Percentiles rank a stretch among this genome's conserved stretches.
Evolutionary conservation across 768 basidiomycete genomes (phyloP).

Genomic region (Pisolithus marmoratus): DNA sequence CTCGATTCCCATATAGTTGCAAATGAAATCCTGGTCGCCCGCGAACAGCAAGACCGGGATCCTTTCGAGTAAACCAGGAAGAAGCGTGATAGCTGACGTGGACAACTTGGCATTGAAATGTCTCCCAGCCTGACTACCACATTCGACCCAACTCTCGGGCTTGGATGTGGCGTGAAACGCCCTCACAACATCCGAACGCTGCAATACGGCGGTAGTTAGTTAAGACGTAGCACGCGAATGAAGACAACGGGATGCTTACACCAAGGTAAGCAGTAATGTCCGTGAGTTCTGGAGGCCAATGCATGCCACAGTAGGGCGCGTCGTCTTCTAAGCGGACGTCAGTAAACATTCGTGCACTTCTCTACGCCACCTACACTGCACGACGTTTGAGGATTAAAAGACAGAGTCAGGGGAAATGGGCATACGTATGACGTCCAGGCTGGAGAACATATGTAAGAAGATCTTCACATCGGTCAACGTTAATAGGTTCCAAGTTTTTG

Average conservation of each 20-base stretch:
- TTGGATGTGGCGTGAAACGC: conserved; percentile 81
- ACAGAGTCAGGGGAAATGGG: not conserved
- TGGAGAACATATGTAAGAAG: conserved; percentile 45
- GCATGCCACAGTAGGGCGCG: conserved; percentile 89
- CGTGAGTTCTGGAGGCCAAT: conserved; percentile 88
- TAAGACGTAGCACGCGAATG: not conserved
- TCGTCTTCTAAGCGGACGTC: conserved; percentile 89
- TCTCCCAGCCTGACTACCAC: conserved; percentile 57
- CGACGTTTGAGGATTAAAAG: not conserved
- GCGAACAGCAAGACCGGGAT: conserved; percentile 89
- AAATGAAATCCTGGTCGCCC: conserved; percentile 94
- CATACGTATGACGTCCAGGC: conserved; percentile 19
- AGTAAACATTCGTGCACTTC: conserved; percentile 91
- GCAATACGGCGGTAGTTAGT: not conserved
- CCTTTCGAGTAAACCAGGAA: conserved; percentile 73
- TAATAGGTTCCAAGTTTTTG: conserved; percentile 48
- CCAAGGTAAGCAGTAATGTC: conserved; percentile 73
- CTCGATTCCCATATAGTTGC: conserved; percentile 92
- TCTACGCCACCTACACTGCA: conserved; percentile 58
- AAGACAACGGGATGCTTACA: conserved; percentile 42
- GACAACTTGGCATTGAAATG: conserved; percentile 54
- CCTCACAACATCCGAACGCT: conserved; percentile 76
- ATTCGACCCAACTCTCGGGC: conserved; percentile 84
- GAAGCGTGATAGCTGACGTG: conserved; percentile 64
- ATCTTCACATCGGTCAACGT: conserved; percentile 50